Conservation (phyloP, 352 stramenopile species). For the Phytophthora gonapodyides region DNA sequence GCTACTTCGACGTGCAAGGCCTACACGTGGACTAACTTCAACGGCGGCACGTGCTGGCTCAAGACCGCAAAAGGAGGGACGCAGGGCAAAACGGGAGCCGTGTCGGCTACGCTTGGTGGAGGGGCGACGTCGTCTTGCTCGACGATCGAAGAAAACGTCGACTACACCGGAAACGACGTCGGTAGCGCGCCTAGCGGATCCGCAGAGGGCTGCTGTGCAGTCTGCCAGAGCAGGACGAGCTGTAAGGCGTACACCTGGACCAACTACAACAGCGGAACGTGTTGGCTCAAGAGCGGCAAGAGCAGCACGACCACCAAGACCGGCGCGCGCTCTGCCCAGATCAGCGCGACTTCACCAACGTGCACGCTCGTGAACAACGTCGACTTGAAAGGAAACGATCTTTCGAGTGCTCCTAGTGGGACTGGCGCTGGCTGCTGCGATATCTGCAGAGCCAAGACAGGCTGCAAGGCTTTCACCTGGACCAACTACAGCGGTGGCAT, state of each 20-base stretch:
- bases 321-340: slow-evolving; percentile 24
- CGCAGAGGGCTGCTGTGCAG: slow-evolving; percentile 29
- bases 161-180: slow-evolving; percentile 41
- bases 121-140: slow-evolving; percentile 25
- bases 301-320: slow-evolving; percentile 12
- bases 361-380: slow-evolving; percentile 36
- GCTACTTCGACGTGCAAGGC: slow-evolving; percentile 35
- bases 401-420: slow-evolving; percentile 30
- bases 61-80: slow-evolving; percentile 44
- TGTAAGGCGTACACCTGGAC: slow-evolving; percentile 61
- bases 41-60: slow-evolving; percentile 60
- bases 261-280: slow-evolving; percentile 51
- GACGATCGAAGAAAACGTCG: slow-evolving; percentile 35
- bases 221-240: slow-evolving; percentile 25
- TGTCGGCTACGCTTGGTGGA: slow-evolving; percentile 25
- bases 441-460: slow-evolving; percentile 29
- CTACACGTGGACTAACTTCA: slow-evolving; percentile 58
- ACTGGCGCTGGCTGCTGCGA: slow-evolving; percentile 29
- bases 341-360: slow-evolving; percentile 14
- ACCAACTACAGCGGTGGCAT: slow-evolving; percentile 52
- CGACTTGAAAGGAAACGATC: slow-evolving; percentile 46
- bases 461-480: slow-evolving; percentile 62
- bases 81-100: slow-evolving; percentile 10
- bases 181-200: slow-evolving; percentile 15
- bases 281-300: slow-evolving; percentile 62